These are phyloP conservation scores for Sporisorium exsertum DNA, from an alignment of 1,284 basidiomycete species.

Conservation along the genomic window DNA sequence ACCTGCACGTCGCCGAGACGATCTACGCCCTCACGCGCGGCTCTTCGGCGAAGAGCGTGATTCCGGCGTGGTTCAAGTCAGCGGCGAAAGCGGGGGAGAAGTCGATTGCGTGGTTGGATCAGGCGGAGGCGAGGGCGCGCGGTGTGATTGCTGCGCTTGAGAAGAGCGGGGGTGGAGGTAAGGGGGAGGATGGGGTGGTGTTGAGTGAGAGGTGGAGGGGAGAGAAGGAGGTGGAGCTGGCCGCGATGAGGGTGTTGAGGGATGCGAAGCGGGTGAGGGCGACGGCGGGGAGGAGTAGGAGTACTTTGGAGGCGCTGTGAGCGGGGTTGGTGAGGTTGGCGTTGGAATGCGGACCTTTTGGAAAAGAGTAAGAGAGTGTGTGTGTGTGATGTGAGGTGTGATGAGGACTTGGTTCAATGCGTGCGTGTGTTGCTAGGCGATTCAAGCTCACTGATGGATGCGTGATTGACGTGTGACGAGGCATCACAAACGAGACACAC, in stretches of 20 bases:
- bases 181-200: neutral
- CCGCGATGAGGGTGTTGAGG: slow-evolving; percentile 29
- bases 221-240: slow-evolving; percentile 11
- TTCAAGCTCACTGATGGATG: no score
- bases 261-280: slow-evolving; percentile 33
- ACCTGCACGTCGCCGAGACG: slow-evolving; percentile 62
- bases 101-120: slow-evolving; percentile 31
- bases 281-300: slow-evolving; percentile 12
- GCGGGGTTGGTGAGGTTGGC: no score
- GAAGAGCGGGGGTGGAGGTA: neutral
- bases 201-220: slow-evolving; percentile 13
- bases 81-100: neutral
- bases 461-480: no score
- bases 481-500: no score
- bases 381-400: neutral
- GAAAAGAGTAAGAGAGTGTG: neutral
- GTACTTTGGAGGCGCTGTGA: slow-evolving; percentile 14
- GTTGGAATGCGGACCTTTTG: no score
- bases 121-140: slow-evolving; percentile 25
- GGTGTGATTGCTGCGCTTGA: slow-evolving; percentile 12
- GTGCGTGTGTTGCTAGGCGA: neutral
- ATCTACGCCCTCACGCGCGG: slow-evolving; percentile 47
- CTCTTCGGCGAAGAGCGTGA: neutral
- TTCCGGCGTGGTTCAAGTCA: neutral
- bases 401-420: no score